A percentile compares a stretch with the other conserved stretches of the same genome.
These are phyloP conservation scores for Citrullus amarus DNA, from an alignment of 306 rosid species.

Conservation along the genomic window DNA sequence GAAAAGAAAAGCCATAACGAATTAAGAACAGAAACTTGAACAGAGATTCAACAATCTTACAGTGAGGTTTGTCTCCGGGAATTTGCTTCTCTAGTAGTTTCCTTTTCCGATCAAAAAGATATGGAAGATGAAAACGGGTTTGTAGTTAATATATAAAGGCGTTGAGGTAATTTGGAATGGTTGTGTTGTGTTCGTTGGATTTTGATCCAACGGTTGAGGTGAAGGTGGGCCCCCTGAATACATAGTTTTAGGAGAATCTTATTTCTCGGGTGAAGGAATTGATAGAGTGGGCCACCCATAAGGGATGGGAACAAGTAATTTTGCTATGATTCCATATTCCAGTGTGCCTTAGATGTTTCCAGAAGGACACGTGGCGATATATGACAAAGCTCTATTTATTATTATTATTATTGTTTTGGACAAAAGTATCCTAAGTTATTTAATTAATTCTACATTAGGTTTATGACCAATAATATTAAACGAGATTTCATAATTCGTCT, in stretches of 20 bases:
- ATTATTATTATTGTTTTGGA: too few relatives aligned
- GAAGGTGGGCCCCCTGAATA: not conserved
- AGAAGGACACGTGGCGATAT: slow-evolving; percentile 28
- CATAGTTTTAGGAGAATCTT: not conserved
- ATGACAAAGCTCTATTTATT: not conserved
- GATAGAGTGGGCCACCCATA: not conserved
- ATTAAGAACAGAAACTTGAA: not conserved
- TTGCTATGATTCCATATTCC: slow-evolving; percentile 1
- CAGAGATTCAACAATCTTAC: not conserved
- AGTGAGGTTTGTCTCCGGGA: not conserved
- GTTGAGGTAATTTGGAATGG: too few relatives aligned
- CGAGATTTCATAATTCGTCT: too few relatives aligned
- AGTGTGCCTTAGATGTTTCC: slow-evolving; percentile 22
- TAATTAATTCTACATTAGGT: too few relatives aligned
- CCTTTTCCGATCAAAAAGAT: not conserved
- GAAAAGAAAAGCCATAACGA: not conserved
- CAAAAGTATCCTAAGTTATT: not conserved
- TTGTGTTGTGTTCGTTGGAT: too few relatives aligned
- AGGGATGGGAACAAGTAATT: slow-evolving; percentile 6
- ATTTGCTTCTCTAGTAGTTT: not conserved
- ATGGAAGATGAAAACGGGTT: not conserved
- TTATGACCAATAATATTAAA: too few relatives aligned
- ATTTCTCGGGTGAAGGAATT: not conserved
- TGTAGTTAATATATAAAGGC: too few relatives aligned
- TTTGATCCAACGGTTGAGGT: not conserved